A percentile compares a stretch with the other conserved stretches of the same genome.
phyloP scores from a whole-genome alignment of 345 rosid species.

The Brassica nigra region DNA sequence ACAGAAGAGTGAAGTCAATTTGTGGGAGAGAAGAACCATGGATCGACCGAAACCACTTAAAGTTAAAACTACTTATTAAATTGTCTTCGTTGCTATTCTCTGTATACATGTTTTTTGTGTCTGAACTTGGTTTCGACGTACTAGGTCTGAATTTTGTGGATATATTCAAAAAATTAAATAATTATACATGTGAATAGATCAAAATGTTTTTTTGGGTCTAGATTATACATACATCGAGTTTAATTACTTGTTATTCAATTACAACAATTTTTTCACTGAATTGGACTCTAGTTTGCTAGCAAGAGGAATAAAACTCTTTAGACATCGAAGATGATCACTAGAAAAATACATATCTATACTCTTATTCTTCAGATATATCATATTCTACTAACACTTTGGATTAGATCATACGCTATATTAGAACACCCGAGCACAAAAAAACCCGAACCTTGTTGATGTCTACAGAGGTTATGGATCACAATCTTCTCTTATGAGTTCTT shows the following conservation, averaged over 20 bases:
- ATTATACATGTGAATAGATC: slow-evolving; percentile 1
- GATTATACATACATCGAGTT: neutral
- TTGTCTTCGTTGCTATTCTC: neutral
- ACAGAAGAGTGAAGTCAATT: slow-evolving; percentile 54
- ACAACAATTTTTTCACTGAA: neutral
- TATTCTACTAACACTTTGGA: too few species aligned
- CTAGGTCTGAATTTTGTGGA: slow-evolving; percentile 6
- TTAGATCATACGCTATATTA: too few species aligned
- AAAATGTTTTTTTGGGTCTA: neutral
- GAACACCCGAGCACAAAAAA: too few species aligned
- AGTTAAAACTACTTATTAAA: slow-evolving; percentile 35
- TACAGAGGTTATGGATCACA: too few species aligned
- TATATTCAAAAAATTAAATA: neutral
- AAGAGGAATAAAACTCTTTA: neutral
- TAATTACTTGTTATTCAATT: neutral
- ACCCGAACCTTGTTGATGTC: too few species aligned
- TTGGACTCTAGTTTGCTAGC: neutral
- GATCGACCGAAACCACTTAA: slow-evolving; percentile 68
- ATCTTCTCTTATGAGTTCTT: neutral
- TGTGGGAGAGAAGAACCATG: slow-evolving; percentile 86
- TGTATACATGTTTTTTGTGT: neutral
- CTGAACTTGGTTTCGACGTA: neutral
- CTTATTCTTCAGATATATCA: neutral
- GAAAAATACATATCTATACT: too few species aligned
- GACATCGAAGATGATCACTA: neutral